phyloP scores from a whole-genome alignment of 257 asterid species.

The Scutellaria baicalensis region DNA sequence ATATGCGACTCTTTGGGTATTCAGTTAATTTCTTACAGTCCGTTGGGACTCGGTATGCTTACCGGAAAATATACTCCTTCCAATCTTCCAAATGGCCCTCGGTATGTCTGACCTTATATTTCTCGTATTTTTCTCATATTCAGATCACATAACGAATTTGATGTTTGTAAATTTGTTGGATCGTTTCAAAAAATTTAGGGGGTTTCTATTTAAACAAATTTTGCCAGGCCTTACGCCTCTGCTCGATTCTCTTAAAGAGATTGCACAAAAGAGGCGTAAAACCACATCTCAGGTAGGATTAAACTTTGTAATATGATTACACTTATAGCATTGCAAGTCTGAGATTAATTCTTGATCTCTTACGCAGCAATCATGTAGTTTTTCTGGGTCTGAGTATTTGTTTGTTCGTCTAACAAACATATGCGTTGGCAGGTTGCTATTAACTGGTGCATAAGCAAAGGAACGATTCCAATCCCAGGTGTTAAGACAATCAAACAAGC shows the following conservation, averaged over 20 bases:
- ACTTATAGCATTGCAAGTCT: background rate
- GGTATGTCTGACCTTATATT: conserved; percentile 30
- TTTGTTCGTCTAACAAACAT: background rate
- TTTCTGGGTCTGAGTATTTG: too few relatives aligned
- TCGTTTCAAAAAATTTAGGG: conserved; percentile 33
- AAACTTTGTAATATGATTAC: background rate
- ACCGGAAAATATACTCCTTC: conserved; percentile 77
- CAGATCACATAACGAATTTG: background rate
- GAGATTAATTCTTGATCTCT: too few relatives aligned
- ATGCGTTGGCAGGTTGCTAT: conserved; percentile 58
- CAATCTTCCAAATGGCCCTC: conserved; percentile 85
- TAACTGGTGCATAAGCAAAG: conserved; percentile 91
- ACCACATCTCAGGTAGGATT: conserved; percentile 66
- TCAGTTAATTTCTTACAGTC: conserved; percentile 78
- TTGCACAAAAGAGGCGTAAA: conserved; percentile 57
- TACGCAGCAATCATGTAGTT: too few relatives aligned
- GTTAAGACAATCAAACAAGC: conserved; percentile 75
- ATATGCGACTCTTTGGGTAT: conserved; percentile 73
- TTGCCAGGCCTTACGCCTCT: conserved; percentile 86
- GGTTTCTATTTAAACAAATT: conserved; percentile 70
- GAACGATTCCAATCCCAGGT: conserved; percentile 86
- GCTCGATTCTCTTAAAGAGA: conserved; percentile 46
- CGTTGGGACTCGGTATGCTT: conserved; percentile 95
- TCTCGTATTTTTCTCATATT: background rate
- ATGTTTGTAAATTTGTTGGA: background rate